Evolutionary conservation across 805 yeast species (phyloP).

Genomic region (Ogataea pilisensis): DNA sequence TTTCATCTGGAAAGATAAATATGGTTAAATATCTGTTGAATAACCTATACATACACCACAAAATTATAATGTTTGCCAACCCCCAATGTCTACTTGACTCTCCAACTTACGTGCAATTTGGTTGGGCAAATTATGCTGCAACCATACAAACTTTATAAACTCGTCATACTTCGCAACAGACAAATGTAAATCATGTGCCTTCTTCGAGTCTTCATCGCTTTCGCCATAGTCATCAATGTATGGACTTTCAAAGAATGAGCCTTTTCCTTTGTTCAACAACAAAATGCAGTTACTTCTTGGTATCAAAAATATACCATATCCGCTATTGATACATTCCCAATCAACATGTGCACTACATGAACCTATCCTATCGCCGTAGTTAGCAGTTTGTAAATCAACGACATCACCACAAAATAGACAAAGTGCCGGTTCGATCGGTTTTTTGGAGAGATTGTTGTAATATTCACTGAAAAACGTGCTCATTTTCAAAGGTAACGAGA

Average conservation of each 20-base stretch:
- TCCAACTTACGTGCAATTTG: conserved; percentile 77
- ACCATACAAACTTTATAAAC: conserved; percentile 65
- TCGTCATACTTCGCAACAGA: conserved; percentile 59
- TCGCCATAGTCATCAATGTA: conserved; percentile 87
- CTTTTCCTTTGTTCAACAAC: conserved; percentile 66
- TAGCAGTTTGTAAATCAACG: conserved; percentile 60
- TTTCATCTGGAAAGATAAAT: too few relatives aligned
- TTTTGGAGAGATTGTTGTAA: conserved; percentile 40
- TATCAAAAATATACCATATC: conserved; percentile 66
- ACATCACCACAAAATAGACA: conserved; percentile 79
- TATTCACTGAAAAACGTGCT: conserved; percentile 65
- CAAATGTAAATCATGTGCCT: conserved; percentile 68
- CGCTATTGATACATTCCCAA: conserved; percentile 56
- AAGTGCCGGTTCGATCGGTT: conserved; percentile 70
- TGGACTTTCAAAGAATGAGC: conserved; percentile 82
- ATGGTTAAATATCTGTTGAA: background rate
- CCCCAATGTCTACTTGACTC: conserved; percentile 79
- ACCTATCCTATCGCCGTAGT: conserved; percentile 56
- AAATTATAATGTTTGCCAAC: conserved; percentile 80
- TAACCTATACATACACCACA: too few relatives aligned
- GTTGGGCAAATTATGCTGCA: conserved; percentile 74
- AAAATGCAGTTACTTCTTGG: conserved; percentile 67
- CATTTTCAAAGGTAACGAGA: conserved; percentile 61
- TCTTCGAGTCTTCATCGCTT: conserved; percentile 65
- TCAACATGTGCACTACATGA: conserved; percentile 73